Base-by-base conservation (phyloP, 331 rosid genomes). In the Malus hybrid region DNA sequence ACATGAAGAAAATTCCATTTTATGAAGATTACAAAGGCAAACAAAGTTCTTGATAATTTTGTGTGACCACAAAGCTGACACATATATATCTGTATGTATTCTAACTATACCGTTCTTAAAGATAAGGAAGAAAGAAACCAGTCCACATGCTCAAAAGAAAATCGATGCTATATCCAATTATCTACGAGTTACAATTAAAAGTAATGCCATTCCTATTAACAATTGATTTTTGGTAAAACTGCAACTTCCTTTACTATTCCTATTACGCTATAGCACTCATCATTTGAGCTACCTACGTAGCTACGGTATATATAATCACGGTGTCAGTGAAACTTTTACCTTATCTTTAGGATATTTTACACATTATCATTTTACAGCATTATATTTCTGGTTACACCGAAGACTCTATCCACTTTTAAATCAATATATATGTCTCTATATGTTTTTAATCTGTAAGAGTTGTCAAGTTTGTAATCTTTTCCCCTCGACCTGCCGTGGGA, bases 21-120 rank as follows among this genome's bases (percentile, higher is more conserved):
- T 57, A 59, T 59, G 64, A 52, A 59, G 32, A n/a, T 60, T 29
- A 32, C 28, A 3, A 80, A 8, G 71, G 70, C 68, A 65, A 65
- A 57, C 71, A 75, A 69, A n/a, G n/a, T 24, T 50, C 8, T 9
- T 3, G 10, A 15, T 65, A 18, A 48, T 65, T 29, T 78, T 50
- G 46, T 42, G 86, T 83, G 91, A 85, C 63, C 70, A 69, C 77
- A 83, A 80, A 85, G 65, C 77, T 50, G 85, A 80, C 92, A 79
- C 80, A 69, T 80, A 69, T 70, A 29, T 36, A 54, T 19, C 74
- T 33, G 44, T 78, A 76, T 20, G 44, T 71, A 65, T 55, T 44
- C 28, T 27, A 39, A 39, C 12, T 9, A 65, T 54, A 39, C 46
- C 42, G 32, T 31, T 32, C 75, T 60, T 61, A 36, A 78, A 71